Evolutionary conservation across 139 green algal genomes (phyloP).

Genomic region (Eudorina sp.): DNA sequence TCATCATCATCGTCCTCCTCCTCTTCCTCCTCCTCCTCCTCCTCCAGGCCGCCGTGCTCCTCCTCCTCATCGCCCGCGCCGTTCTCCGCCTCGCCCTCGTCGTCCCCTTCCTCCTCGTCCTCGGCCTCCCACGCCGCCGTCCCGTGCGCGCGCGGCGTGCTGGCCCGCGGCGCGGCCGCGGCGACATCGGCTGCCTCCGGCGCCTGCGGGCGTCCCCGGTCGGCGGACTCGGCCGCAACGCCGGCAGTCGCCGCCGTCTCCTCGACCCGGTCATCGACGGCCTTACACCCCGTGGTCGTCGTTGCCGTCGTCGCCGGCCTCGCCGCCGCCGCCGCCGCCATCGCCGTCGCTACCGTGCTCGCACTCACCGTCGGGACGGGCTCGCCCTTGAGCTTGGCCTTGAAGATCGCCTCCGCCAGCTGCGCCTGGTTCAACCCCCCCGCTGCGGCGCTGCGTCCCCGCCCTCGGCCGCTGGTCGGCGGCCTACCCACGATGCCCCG

Average conservation of each 20-base stretch:
- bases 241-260: no score
- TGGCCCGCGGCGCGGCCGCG: neutral
- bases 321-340: neutral
- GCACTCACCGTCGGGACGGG: neutral
- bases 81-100: neutral
- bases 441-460: neutral
- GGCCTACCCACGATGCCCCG: neutral
- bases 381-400: neutral
- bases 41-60: neutral
- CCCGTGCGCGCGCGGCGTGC: neutral
- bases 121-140: neutral
- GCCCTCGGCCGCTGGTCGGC: neutral
- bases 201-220: no score
- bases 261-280: neutral
- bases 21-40: neutral
- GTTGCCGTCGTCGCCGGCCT: no score
- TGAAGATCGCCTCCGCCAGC: neutral
- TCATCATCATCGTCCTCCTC: constrained; percentile 21
- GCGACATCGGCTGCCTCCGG: neutral
- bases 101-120: neutral
- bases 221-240: neutral
- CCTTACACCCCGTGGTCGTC: neutral
- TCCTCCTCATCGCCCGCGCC: no score
- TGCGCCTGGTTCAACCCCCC: neutral
- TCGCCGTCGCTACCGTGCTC: neutral